Conservation (phyloP, 1,284 basidiomycete species). For the Coniferiporia weirii region DNA sequence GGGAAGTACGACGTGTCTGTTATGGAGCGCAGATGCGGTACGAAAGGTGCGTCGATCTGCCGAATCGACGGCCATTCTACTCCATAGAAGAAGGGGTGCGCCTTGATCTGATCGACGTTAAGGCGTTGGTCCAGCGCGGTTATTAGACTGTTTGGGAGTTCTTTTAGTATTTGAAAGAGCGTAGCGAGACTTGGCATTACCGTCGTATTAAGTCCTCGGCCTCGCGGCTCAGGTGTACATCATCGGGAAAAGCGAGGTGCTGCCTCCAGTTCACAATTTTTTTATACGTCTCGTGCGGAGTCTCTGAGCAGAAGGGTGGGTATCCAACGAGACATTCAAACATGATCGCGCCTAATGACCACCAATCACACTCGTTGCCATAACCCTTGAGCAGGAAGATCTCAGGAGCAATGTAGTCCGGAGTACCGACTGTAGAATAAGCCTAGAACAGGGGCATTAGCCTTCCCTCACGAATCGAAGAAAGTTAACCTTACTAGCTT, state of each 20-base stretch:
- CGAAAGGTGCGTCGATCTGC: constrained; percentile 61
- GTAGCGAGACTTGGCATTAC: constrained; percentile 35
- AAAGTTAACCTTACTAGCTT: constrained; percentile 64
- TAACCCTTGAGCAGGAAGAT: constrained; percentile 98
- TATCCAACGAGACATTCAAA: constrained; percentile 98
- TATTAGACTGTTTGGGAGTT: constrained; percentile 51
- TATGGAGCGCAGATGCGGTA: constrained; percentile 54
- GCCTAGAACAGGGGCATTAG: constrained; percentile 49
- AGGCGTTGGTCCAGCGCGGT: constrained; percentile 79
- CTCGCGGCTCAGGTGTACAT: constrained; percentile 90
- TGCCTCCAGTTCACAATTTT: constrained; percentile 96
- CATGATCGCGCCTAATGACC: constrained; percentile 97
- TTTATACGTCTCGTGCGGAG: constrained; percentile 96
- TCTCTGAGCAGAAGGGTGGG: constrained; percentile 97
- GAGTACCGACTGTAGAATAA: constrained; percentile 97
- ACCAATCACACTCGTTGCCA: constrained; percentile 98
- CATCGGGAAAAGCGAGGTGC: constrained; percentile 92
- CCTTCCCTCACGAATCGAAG: neutral
- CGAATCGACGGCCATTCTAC: constrained; percentile 62
- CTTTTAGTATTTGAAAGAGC: neutral
- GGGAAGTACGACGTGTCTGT: constrained; percentile 65
- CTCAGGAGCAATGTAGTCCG: constrained; percentile 98
- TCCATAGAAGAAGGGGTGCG: constrained; percentile 44
- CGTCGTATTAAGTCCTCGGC: constrained; percentile 87
- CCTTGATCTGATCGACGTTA: constrained; percentile 52